Conservation (phyloP, 331 rosid genomes). For the Rosa hybrid region DNA sequence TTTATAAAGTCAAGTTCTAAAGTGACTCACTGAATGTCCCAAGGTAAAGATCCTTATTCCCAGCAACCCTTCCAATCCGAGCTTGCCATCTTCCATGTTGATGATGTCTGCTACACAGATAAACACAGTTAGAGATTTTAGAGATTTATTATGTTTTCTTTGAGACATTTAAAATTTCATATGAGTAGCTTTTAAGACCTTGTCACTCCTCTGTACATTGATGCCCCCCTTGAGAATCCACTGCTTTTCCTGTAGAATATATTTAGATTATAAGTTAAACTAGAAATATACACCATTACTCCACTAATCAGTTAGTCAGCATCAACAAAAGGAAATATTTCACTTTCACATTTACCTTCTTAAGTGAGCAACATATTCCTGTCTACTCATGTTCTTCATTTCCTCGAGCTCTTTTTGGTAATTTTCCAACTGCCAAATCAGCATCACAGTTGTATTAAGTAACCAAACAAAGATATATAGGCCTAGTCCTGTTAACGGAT, state of each 20-base stretch:
- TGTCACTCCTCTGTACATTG: constrained; percentile 94
- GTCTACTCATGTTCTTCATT: constrained; percentile 88
- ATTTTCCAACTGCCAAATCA: constrained; percentile 62
- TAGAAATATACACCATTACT: neutral
- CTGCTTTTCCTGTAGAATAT: constrained; percentile 73
- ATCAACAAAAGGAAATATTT: constrained; percentile 11
- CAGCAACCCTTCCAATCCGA: constrained; percentile 89
- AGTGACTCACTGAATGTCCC: constrained; percentile 83
- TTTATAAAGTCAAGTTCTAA: neutral
- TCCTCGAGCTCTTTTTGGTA: constrained; percentile 74
- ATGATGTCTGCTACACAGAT: constrained; percentile 69
- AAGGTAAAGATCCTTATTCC: constrained; percentile 90
- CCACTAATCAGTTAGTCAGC: neutral
- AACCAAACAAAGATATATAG: constrained; percentile 4
- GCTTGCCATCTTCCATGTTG: constrained; percentile 99
- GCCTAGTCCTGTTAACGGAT: neutral
- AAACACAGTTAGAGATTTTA: constrained; percentile 25
- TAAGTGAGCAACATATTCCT: constrained; percentile 90
- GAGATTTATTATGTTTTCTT: neutral
- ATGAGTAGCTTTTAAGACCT: constrained; percentile 50
- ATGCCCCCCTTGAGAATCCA: constrained; percentile 95
- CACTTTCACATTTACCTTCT: constrained; percentile 52
- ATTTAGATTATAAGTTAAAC: constrained; percentile 4
- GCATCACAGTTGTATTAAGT: constrained; percentile 21
- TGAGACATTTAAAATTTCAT: neutral